Base-by-base conservation (phyloP, 495 filamentous ascomycete species). In the Elasticomyces elasticus region DNA sequence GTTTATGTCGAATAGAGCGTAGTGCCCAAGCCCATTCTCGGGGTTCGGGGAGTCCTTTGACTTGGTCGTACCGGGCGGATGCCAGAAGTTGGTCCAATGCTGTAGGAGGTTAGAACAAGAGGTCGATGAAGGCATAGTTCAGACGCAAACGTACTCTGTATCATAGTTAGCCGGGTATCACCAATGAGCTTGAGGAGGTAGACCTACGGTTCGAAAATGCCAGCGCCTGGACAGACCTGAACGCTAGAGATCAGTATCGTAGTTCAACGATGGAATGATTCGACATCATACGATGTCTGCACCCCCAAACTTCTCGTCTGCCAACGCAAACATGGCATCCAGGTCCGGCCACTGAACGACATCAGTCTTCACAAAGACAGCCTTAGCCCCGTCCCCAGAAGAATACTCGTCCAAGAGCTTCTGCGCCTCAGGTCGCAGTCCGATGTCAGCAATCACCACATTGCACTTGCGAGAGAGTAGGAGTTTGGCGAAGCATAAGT, bases 61-160 rank as follows among this genome's bases (percentile, higher is more conserved):
- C 40, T 78, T 79, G 10, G 64, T 58, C 0, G 70, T 41, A 40
- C 76, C 76, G 7, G 82, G 82, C 5, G 81, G 81, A 27, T 76
- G 72, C 81, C 80, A 85, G 72, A 85, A 86, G 60, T 77, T 78
- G 57, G 70, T 79, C 72, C 77, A 85, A 58, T 76, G 70, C 66
- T 81, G 82, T 28, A 9, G 41, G n/a, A n/a, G n/a, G n/a, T n/a
- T n/a, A n/a, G n/a, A n/a, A n/a, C n/a, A n/a, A n/a, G n/a, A n/a
- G n/a, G n/a, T n/a, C n/a, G n/a, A n/a, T n/a, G n/a, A n/a, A n/a
- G n/a, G n/a, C n/a, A n/a, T n/a, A n/a, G n/a, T n/a, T n/a, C n/a
- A n/a, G n/a, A n/a, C n/a, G n/a, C n/a, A n/a, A n/a, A n/a, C n/a
- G n/a, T n/a, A n/a, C n/a, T n/a, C n/a, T n/a, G n/a, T n/a, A n/a